Evolutionary conservation across 1,284 basidiomycete genomes (phyloP), one percentile per base, ranked within the genome.

Genomic region (Apiotrichum veenhuisii): DNA sequence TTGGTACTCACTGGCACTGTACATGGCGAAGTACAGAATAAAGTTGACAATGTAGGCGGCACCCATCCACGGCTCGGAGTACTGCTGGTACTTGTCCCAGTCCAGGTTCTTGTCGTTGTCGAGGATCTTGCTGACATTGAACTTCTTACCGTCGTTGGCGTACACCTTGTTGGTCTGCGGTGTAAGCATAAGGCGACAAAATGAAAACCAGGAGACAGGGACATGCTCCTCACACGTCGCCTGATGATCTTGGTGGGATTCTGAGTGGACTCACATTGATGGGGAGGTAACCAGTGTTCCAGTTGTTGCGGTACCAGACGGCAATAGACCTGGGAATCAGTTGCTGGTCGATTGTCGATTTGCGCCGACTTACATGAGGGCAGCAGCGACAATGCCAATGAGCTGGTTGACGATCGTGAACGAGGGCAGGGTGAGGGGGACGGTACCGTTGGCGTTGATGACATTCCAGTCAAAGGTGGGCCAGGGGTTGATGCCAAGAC

Each of bases 111-210:
- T 58, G 30, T 68, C 46, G 10, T 55, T 55, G 57, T 68, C 60
- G 40, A 77, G 65, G 33, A 76, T 67, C 22, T 57, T 60, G 22
- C 69, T 61, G 27, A 77, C 74, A 50, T 76, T 71, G 72, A 68
- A 77, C 4, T 54, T 48, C 15, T 36, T 49, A 12, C 71, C 73
- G 8, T 36, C 59, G 59, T 66, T 68, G 58, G 62, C 61, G 30
- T 54, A 68, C 17, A 62, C 46, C 33, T 61, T 36, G 56, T 69
- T 68, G 18, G 7, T 30, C 7, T n/a, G n/a, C n/a, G n/a, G n/a
- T n/a, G n/a, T n/a, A n/a, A n/a, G n/a, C n/a, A n/a, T n/a, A n/a
- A n/a, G n/a, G n/a, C n/a, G n/a, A n/a, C n/a, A n/a, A n/a, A n/a
- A n/a, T n/a, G n/a, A n/a, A n/a, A n/a, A n/a, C n/a, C n/a, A n/a